Percentiles rank a stretch among this genome's conserved stretches.
phyloP scores from a whole-genome alignment of 768 basidiomycete species.

The Pulveroboletus sp. region DNA sequence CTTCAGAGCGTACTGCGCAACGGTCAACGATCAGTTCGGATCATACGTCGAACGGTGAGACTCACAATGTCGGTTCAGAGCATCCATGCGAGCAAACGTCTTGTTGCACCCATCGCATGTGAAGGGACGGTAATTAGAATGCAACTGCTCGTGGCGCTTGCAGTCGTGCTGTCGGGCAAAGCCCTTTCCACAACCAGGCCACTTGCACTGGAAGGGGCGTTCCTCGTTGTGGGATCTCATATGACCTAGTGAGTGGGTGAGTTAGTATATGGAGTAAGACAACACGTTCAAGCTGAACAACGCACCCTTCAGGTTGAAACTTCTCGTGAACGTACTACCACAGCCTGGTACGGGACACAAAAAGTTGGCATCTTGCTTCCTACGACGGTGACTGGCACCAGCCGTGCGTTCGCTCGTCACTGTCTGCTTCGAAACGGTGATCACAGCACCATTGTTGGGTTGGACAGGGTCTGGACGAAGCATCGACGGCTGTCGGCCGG shows the following conservation, averaged over 20 bases:
- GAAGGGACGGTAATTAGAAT: conserved; percentile 89
- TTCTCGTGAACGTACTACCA: conserved; percentile 84
- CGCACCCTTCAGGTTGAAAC: conserved; percentile 88
- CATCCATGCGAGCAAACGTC: conserved; percentile 93
- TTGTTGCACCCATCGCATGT: conserved; percentile 90
- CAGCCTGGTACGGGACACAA: conserved; percentile 78
- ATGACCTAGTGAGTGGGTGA: conserved; percentile 52
- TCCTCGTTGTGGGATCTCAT: conserved; percentile 93
- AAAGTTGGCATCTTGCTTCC: conserved; percentile 88
- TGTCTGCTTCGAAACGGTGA: conserved; percentile 58
- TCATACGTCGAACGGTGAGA: conserved; percentile 16
- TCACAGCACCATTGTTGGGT: not conserved
- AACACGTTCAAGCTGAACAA: conserved; percentile 10
- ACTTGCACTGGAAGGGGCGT: conserved; percentile 91
- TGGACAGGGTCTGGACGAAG: conserved; percentile 20
- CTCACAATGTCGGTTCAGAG: conserved; percentile 88
- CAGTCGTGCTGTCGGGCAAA: conserved; percentile 95
- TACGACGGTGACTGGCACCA: conserved; percentile 76
- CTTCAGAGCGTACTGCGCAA: conserved; percentile 67
- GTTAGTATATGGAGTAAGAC: conserved; percentile 11
- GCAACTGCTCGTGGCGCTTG: conserved; percentile 92
- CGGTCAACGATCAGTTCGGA: not conserved
- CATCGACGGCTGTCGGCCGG: conserved; percentile 19
- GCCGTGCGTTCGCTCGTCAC: conserved; percentile 90
- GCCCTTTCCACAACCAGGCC: conserved; percentile 92